Evolutionary conservation across 2,329 filamentous ascomycete species (phyloP).

Genomic region (Aciculosporium take): DNA sequence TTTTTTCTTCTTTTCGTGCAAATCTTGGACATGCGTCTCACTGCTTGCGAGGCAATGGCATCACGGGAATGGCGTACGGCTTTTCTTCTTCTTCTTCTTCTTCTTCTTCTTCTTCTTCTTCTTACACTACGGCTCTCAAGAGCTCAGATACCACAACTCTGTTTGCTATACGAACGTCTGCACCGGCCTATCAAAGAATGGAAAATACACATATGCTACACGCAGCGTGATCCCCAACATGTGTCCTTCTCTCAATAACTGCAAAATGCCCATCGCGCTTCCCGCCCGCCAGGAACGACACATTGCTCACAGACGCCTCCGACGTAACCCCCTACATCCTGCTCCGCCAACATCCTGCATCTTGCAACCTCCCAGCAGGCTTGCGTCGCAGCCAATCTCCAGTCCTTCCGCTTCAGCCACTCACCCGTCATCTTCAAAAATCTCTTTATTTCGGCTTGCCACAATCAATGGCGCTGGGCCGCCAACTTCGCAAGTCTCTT

Average conservation of each 20-base stretch:
- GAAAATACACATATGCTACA: not conserved
- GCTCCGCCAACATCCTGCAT: not conserved
- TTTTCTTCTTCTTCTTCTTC: no score
- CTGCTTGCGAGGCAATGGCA: not conserved
- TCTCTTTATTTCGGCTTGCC: conserved; percentile 2
- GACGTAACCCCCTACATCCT: not conserved
- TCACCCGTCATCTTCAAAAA: not conserved
- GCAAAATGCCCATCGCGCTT: not conserved
- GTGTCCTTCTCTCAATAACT: not conserved
- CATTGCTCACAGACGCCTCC: not conserved
- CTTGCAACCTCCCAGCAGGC: not conserved
- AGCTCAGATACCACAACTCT: not conserved
- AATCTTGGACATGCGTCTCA: not conserved
- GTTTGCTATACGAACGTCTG: not conserved
- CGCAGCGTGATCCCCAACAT: not conserved
- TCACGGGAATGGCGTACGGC: conserved; percentile 1
- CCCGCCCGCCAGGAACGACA: not conserved
- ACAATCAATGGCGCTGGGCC: conserved; percentile 5
- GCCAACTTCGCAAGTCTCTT: not conserved
- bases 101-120: no score
- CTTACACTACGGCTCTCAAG: not conserved
- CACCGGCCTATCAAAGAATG: not conserved
- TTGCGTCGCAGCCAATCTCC: not conserved
- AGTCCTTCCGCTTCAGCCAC: not conserved
- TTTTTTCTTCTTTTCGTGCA: not conserved